A percentile compares a stretch with the other conserved stretches of the same genome.
phyloP scores from a whole-genome alignment of 306 rosid species.

The Quercus parvula region DNA sequence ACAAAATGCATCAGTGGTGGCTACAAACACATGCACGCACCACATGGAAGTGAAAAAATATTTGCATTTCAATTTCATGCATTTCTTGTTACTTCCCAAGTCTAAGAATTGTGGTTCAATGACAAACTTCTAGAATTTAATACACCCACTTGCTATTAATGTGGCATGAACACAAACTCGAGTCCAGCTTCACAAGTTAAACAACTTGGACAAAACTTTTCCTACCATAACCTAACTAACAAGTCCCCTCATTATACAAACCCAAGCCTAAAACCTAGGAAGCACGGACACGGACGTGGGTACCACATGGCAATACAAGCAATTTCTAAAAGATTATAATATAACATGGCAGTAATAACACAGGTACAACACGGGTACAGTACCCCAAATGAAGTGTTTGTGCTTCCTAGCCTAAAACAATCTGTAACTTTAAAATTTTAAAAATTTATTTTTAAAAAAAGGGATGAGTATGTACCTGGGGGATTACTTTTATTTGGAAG shows the following conservation, averaged over 20 bases:
- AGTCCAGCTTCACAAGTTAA: neutral
- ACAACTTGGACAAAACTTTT: neutral
- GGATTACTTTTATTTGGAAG: slow-evolving; percentile 66
- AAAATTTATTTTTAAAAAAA: neutral
- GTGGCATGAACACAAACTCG: no score
- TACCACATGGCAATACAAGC: no score
- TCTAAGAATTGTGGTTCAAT: neutral
- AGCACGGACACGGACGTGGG: no score
- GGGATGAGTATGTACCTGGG: slow-evolving; percentile 50
- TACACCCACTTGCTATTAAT: no score
- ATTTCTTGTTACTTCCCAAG: neutral
- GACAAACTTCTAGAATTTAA: neutral
- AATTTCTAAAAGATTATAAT: no score
- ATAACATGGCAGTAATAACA: no score
- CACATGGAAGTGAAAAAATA: neutral
- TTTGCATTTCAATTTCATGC: neutral
- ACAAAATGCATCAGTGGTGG: neutral
- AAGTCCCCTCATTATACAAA: neutral
- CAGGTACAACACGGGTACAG: no score
- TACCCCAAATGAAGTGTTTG: no score
- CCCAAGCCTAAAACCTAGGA: neutral
- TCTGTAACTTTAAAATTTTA: neutral
- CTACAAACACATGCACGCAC: neutral
- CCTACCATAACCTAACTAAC: neutral
- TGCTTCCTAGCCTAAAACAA: neutral